Base-by-base conservation (phyloP, 2,329 filamentous ascomycete genomes). In the Trichoderma sp. region DNA sequence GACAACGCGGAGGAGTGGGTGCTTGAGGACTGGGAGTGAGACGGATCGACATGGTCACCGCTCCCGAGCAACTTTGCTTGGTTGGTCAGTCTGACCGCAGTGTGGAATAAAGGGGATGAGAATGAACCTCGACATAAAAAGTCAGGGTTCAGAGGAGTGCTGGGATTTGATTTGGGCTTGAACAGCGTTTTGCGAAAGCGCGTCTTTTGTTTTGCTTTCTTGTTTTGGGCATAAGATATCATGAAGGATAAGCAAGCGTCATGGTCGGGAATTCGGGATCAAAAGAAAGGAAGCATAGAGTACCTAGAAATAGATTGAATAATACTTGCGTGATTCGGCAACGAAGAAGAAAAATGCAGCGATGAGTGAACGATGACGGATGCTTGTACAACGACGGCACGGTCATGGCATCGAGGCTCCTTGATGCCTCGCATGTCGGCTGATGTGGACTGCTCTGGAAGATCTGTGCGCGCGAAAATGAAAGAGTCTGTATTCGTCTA, bases 1-100 rank as follows among this genome's bases (percentile, higher is more conserved):
- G 88, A 94, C 72, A 85, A 84, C 19, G 85, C 84, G 44, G 75
- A 81, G 68, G 82, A 78, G 51, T 95, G 90, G 88, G 80, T 84
- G 58, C 82, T 92, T 68, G 77, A 78, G 45, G 79, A 84, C 47
- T 91, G 88, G 88, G 52, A 70, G 48, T 63, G 21, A 61, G 24
- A 15, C 7, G 6, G 19, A 60, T 39, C 28, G 48, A 30, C 41
- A 24, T 41, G 17, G 30, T 28, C 56, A 44, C 44, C 43, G 34
- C 34, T 28, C 30, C 45, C 34, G 17, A 65, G 64, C 64, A 60
- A 62, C 64, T 65, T 45, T 61, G 57, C 64, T 65, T 62, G 50
- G n/a, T 43, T 55, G 50, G 26, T 28, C 19, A 39, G 14, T 28
- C n/a, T 44, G 26, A 30, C 47, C 34, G 24, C 14, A 44, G 21